phyloP scores from a whole-genome alignment of 768 basidiomycete species.

The Suillus subluteus region DNA sequence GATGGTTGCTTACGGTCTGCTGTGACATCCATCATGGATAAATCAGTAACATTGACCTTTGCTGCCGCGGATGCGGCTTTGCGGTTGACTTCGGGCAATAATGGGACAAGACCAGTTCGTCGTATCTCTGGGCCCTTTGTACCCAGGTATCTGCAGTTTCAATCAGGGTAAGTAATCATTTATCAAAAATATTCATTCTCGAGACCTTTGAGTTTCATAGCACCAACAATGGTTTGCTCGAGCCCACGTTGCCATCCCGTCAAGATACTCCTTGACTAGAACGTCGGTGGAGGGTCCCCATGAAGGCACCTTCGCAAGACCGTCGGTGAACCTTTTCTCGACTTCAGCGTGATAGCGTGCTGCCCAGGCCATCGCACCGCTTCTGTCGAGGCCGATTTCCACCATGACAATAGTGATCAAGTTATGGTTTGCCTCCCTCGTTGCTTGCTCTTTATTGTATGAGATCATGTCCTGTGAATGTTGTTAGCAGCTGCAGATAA shows the following conservation, averaged over 20 bases:
- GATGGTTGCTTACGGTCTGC: background rate
- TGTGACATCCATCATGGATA: background rate
- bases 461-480: conserved; percentile 39
- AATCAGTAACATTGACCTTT: background rate
- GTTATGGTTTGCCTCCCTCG: conserved; percentile 38
- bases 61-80: background rate
- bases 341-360: conserved; percentile 18
- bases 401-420: conserved; percentile 38
- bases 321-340: conserved; percentile 23
- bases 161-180: background rate
- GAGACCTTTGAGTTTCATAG: conserved; percentile 27
- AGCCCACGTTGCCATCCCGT: conserved; percentile 31
- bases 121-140: conserved; percentile 27
- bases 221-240: conserved; percentile 32
- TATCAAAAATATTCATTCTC: too few relatives aligned
- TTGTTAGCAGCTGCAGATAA: background rate
- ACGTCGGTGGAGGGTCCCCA: conserved; percentile 30
- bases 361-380: conserved; percentile 34
- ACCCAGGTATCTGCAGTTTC: conserved; percentile 32
- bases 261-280: conserved; percentile 28
- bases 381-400: conserved; percentile 27
- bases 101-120: conserved; percentile 19
- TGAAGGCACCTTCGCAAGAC: conserved; percentile 28
- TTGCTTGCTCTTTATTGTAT: conserved; percentile 39
- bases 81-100: conserved; percentile 5